phyloP scores from a whole-genome alignment of 768 basidiomycete species.

The Boletus rufocinnamomeus region DNA sequence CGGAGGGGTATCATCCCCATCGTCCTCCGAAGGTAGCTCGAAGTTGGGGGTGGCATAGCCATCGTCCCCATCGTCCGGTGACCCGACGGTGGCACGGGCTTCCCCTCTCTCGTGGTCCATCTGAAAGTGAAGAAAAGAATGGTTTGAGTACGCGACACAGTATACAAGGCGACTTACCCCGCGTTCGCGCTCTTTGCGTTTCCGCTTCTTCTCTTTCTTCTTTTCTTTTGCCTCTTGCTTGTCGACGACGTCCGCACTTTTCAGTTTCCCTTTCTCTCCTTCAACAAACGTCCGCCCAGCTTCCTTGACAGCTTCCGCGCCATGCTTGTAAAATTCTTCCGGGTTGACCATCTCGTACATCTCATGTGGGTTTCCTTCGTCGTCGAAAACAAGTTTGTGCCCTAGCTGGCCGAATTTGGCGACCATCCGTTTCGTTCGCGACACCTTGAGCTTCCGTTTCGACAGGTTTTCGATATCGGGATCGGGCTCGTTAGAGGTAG shows the following conservation, averaged over 20 bases:
- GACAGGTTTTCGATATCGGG: slow-evolving; percentile 60
- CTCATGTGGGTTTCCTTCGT: slow-evolving; percentile 78
- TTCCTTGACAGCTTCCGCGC: slow-evolving; percentile 61
- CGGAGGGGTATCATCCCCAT: slow-evolving; percentile 34
- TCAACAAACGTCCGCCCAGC: slow-evolving; percentile 72
- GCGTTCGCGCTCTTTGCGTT: slow-evolving; percentile 78
- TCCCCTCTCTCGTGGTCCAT: slow-evolving; percentile 35
- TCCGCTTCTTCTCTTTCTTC: slow-evolving; percentile 89
- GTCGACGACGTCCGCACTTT: slow-evolving; percentile 68
- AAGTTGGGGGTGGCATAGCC: slow-evolving; percentile 76
- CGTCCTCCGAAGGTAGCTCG: slow-evolving; percentile 47
- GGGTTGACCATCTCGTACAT: slow-evolving; percentile 81
- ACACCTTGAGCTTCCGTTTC: slow-evolving; percentile 81
- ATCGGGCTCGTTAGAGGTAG: slow-evolving; percentile 34
- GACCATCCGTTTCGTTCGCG: slow-evolving; percentile 71
- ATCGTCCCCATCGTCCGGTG: slow-evolving; percentile 54
- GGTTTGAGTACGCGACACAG: not conserved
- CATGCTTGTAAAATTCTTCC: slow-evolving; percentile 71
- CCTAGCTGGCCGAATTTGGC: slow-evolving; percentile 58
- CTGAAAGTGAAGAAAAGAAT: slow-evolving; percentile 5
- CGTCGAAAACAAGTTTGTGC: slow-evolving; percentile 87
- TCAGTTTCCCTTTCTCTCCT: slow-evolving; percentile 72
- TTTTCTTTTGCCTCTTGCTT: slow-evolving; percentile 84
- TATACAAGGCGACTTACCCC: slow-evolving; percentile 24
- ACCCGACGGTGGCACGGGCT: slow-evolving; percentile 31